A percentile compares a stretch with the other conserved stretches of the same genome.
phyloP scores from a whole-genome alignment of 2,329 filamentous ascomycete genomes.

The Aspergillus amoenus region DNA sequence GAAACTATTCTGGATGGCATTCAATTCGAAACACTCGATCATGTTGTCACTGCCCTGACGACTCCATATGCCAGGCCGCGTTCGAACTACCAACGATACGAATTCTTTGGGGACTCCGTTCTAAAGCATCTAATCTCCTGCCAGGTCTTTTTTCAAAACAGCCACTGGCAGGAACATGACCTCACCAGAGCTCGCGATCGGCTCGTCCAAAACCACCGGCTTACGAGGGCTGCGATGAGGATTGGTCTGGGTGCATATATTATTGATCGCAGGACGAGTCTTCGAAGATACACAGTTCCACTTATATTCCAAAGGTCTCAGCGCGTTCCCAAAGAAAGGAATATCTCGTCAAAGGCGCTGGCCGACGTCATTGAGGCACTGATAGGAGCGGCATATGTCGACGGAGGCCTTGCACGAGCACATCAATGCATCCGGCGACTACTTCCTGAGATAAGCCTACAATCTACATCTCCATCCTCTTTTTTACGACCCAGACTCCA shows the following conservation, averaged over 20 bases:
- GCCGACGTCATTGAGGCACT: neutral
- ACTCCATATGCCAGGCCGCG: neutral
- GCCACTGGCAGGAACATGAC: neutral
- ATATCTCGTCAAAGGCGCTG: neutral
- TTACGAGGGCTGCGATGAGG: neutral
- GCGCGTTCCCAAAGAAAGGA: neutral
- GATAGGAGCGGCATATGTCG: neutral
- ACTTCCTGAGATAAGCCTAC: neutral
- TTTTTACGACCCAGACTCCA: too few species aligned
- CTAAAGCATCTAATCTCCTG: neutral
- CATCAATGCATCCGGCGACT: neutral
- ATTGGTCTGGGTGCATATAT: neutral
- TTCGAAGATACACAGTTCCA: neutral
- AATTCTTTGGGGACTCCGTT: neutral
- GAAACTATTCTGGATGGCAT: neutral
- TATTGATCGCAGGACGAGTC: neutral
- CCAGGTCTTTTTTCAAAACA: neutral
- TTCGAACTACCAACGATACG: neutral
- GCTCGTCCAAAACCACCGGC: neutral
- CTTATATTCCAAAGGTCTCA: accelerated
- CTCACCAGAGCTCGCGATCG: neutral
- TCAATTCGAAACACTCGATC: neutral
- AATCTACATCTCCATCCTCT: neutral
- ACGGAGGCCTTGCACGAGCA: neutral
- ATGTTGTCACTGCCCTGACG: neutral